Evolutionary conservation across 805 yeast species (phyloP).

Genomic region (Maudiozyma turicensis): DNA sequence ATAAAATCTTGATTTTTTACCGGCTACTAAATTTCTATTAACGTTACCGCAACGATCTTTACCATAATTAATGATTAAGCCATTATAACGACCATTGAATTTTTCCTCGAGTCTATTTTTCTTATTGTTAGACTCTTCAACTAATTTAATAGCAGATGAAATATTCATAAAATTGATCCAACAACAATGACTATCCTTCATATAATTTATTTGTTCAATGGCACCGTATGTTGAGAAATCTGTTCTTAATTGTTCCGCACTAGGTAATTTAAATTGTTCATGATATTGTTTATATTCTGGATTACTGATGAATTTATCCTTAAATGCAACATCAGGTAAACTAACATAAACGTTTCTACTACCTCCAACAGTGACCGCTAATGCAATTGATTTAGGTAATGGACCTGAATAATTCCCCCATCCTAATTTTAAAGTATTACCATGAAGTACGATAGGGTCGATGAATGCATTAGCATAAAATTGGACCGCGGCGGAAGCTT

Average conservation of each 20-base stretch:
- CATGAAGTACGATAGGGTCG: slow-evolving; percentile 53
- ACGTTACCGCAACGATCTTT: slow-evolving; percentile 72
- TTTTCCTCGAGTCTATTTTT: slow-evolving; percentile 30
- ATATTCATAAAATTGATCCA: slow-evolving; percentile 64
- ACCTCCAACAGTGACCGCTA: slow-evolving; percentile 66
- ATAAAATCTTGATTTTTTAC: slow-evolving; percentile 38
- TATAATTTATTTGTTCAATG: slow-evolving; percentile 66
- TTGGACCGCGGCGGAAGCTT: slow-evolving; percentile 53
- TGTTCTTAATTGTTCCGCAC: slow-evolving; percentile 39
- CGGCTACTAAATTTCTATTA: slow-evolving; percentile 31
- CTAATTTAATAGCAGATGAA: slow-evolving; percentile 50
- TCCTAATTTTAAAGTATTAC: slow-evolving; percentile 52
- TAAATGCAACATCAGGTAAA: slow-evolving; percentile 34
- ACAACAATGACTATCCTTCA: slow-evolving; percentile 62
- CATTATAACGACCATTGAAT: slow-evolving; percentile 38
- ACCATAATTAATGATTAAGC: slow-evolving; percentile 57
- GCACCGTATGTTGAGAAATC: slow-evolving; percentile 62
- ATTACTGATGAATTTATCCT: slow-evolving; percentile 28
- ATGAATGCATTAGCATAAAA: slow-evolving; percentile 52
- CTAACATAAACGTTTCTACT: slow-evolving; percentile 73
- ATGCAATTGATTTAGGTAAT: slow-evolving; percentile 41
- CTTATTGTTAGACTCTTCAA: slow-evolving; percentile 43
- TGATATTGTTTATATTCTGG: slow-evolving; percentile 26
- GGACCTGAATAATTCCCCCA: slow-evolving; percentile 69
- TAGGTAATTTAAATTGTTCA: slow-evolving; percentile 31